Evolutionary conservation across 306 rosid genomes (phyloP), one percentile per base, ranked within the genome.

Genomic region (Parietaria judaica): DNA sequence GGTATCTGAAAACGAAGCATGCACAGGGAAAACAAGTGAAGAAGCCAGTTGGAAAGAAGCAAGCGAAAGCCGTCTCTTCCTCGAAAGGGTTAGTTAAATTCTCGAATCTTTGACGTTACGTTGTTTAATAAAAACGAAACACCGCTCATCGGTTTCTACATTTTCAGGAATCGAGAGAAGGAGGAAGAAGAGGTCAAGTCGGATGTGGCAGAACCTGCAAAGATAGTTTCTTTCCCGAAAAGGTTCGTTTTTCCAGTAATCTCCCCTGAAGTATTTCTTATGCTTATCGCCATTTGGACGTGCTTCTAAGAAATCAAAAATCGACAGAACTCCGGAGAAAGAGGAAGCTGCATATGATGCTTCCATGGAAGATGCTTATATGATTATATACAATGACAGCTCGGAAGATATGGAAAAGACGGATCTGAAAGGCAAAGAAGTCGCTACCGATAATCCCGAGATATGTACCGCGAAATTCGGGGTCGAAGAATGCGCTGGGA

Each of bases 31-130:
- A 71, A 47, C 56, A 66, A 54, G 72, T 64, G 41, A 14, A 73
- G 0, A 51, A 60, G 45, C 3, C 45, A 3, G 9, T 5, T 41
- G 45, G 0, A 41, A 8, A 8, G 45, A 41, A 41, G 45, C 45
- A 41, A 46, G 54, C 12, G 31, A 74, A 79, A 13, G 56, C 36
- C 23, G 35, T 47, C 37, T 60, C 61, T 53, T 60, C 80, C 59
- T 50, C 63, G 11, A 54, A 66, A 53, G 59, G 81, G 81, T 76
- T 71, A 50, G 65, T 43, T 46, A 34, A 53, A 7, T 11, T 17
- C 36, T 53, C 23, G 34, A 53, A 3, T 15, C 37, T 4, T 53
- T 53, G 13, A 46, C 50, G 13, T 46, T 46, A 13, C 1, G 11
- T 46, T 46, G 8, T 46, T 46, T 46, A 7, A 7, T 46, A 7